phyloP scores from a whole-genome alignment of 2,329 filamentous ascomycete species.

The Plenodomus biglobosus region DNA sequence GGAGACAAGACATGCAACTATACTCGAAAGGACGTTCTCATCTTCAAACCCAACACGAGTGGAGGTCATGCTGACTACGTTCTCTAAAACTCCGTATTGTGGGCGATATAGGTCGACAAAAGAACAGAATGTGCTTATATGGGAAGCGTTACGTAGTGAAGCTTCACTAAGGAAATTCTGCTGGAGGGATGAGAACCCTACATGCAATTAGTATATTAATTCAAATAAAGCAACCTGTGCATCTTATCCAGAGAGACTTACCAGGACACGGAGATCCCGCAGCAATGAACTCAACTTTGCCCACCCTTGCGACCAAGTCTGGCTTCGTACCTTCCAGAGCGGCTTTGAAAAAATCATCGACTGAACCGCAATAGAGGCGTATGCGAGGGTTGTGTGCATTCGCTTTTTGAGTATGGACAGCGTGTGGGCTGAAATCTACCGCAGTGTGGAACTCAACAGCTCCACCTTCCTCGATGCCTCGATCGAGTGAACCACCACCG shows the following conservation, averaged over 20 bases:
- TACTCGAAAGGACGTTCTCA: constrained; percentile 70
- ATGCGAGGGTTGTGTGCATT: constrained; percentile 56
- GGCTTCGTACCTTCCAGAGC: constrained; percentile 53
- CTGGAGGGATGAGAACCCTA: constrained; percentile 69
- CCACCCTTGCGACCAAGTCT: constrained; percentile 58
- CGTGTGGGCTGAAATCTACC: constrained; percentile 65
- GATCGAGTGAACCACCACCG: constrained; percentile 75
- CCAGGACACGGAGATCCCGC: constrained; percentile 74
- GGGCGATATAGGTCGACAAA: constrained; percentile 75
- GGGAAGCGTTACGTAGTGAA: constrained; percentile 70
- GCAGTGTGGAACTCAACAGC: constrained; percentile 66
- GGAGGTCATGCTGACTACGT: constrained; percentile 68
- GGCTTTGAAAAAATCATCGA: constrained; percentile 65
- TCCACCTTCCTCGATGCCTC: constrained; percentile 72
- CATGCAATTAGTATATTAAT: not conserved
- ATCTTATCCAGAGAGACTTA: too few species aligned
- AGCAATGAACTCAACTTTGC: constrained; percentile 67
- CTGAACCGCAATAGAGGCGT: constrained; percentile 67
- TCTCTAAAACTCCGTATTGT: constrained; percentile 75
- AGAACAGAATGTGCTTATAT: constrained; percentile 74
- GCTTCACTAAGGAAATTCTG: constrained; percentile 54
- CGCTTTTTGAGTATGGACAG: constrained; percentile 73
- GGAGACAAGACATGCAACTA: constrained; percentile 71
- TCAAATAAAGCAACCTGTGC: not conserved
- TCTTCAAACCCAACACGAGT: constrained; percentile 48